Conservation (phyloP, 2,329 filamentous ascomycete genomes). For the Fusarium vanettenii region DNA sequence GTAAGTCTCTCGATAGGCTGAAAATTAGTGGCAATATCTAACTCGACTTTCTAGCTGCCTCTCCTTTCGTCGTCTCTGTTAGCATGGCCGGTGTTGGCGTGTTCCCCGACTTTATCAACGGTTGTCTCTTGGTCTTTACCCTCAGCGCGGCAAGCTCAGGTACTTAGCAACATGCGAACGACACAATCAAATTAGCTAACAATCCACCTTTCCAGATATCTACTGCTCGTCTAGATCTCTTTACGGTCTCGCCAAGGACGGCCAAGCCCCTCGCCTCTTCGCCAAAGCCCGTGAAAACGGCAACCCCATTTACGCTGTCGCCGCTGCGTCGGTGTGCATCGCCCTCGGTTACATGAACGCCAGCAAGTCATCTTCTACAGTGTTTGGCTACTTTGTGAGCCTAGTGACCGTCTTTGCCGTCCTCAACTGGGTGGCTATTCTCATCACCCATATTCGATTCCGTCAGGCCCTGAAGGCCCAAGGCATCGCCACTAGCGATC, state of each 20-base stretch:
- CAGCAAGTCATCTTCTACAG: slow-evolving; percentile 46
- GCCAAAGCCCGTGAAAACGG: slow-evolving; percentile 50
- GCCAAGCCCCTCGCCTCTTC: slow-evolving; percentile 49
- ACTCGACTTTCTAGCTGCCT: slow-evolving; percentile 15
- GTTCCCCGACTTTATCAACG: slow-evolving; percentile 40
- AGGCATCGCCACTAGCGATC: slow-evolving; percentile 45
- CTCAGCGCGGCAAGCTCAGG: slow-evolving; percentile 37
- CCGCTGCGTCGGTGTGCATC: slow-evolving; percentile 48
- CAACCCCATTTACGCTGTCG: slow-evolving; percentile 55
- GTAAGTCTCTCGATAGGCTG: background rate
- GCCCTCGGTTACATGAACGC: slow-evolving; percentile 55
- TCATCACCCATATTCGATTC: slow-evolving; percentile 54
- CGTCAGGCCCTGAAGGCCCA: slow-evolving; percentile 52
- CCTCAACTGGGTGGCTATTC: slow-evolving; percentile 57
- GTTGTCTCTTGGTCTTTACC: slow-evolving; percentile 37
- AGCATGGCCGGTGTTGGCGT: slow-evolving; percentile 29
- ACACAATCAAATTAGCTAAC: background rate
- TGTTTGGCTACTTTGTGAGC: slow-evolving; percentile 57
- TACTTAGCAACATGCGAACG: background rate
- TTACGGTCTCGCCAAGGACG: slow-evolving; percentile 49
- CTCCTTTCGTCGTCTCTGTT: slow-evolving; percentile 42
- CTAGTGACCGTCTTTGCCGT: slow-evolving; percentile 57
- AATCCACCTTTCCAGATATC: background rate
- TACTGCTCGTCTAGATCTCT: slow-evolving; percentile 56
- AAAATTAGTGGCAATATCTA: background rate